Conservation (phyloP, 805 yeast genomes). For the Metschnikowia cubensis region DNA sequence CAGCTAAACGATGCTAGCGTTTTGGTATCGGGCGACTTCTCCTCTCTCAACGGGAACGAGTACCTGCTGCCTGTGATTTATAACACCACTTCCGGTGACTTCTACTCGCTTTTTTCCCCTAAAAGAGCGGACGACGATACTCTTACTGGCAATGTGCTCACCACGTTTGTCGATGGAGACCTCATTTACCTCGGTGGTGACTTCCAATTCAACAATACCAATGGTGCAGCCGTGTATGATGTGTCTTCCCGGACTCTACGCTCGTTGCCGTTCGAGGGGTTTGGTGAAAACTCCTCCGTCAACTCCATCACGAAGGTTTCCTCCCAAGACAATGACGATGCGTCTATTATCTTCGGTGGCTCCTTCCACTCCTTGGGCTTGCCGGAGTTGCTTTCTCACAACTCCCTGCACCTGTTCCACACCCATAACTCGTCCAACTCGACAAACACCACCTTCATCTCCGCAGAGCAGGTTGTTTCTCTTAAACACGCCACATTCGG, state of each 20-base stretch:
- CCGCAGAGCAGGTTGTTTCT: conserved; percentile 61
- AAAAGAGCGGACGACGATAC: conserved; percentile 15
- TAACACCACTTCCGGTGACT: conserved; percentile 25
- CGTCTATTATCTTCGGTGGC: conserved; percentile 77
- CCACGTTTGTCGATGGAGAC: conserved; percentile 38
- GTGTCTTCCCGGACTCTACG: conserved; percentile 35
- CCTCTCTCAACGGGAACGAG: conserved; percentile 25
- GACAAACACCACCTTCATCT: conserved; percentile 36
- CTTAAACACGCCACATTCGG: conserved; percentile 52
- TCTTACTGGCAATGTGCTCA: conserved; percentile 29
- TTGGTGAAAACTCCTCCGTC: conserved; percentile 54
- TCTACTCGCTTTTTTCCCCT: conserved; percentile 21
- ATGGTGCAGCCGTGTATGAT: conserved; percentile 67
- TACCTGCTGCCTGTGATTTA: conserved; percentile 33
- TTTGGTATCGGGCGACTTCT: conserved; percentile 35
- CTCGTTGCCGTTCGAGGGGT: conserved; percentile 71
- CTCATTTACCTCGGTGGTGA: conserved; percentile 79
- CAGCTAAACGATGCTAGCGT: conserved; percentile 25
- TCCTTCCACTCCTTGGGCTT: conserved; percentile 60
- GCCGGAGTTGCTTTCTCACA: conserved; percentile 37
- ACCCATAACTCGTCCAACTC: conserved; percentile 31
- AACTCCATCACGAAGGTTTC: conserved; percentile 55
- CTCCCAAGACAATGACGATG: conserved; percentile 25
- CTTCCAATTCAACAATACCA: conserved; percentile 48
- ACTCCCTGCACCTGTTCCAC: conserved; percentile 13